Evolutionary conservation across 225 moss, liverwort and hornwort genomes (phyloP).

Genomic region (Takakia lepidozioides): DNA sequence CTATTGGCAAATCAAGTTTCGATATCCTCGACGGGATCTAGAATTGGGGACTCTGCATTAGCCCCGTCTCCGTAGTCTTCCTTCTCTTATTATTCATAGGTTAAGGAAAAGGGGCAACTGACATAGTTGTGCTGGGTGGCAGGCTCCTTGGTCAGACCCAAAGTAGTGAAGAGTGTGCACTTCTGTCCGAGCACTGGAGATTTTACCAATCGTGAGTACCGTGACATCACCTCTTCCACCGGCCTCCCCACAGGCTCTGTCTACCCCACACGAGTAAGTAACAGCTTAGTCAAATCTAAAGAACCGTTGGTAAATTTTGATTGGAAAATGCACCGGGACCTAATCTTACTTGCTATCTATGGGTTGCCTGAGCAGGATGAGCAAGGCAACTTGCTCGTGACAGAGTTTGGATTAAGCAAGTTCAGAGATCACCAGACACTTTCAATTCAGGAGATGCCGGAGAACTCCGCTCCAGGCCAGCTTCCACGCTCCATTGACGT

Average conservation of each 20-base stretch:
- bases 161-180: slow-evolving; percentile 83
- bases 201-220: slow-evolving; percentile 65
- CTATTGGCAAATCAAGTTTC: too few relatives aligned
- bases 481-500: slow-evolving; percentile 87
- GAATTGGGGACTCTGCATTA: too few relatives aligned
- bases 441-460: slow-evolving; percentile 91
- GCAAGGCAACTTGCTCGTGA: slow-evolving; percentile 64
- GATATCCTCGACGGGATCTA: too few relatives aligned
- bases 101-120: too few relatives aligned
- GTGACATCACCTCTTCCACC: slow-evolving; percentile 64
- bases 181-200: slow-evolving; percentile 57
- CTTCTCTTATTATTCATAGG: too few relatives aligned
- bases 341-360: too few relatives aligned
- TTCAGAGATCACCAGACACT: slow-evolving; percentile 77
- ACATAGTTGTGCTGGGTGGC: not conserved
- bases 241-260: slow-evolving; percentile 82
- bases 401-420: slow-evolving; percentile 73
- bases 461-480: slow-evolving; percentile 90
- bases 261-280: slow-evolving; percentile 72
- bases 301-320: too few relatives aligned
- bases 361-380: slow-evolving; percentile 58
- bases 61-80: too few relatives aligned
- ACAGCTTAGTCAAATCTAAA: too few relatives aligned
- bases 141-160: slow-evolving; percentile 81
- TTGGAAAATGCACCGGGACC: too few relatives aligned